A percentile compares a stretch with the other conserved stretches of the same genome.
These are phyloP conservation scores for Spencermartinsiella ligniputridi DNA, from an alignment of 1,139 yeast genomes.

Conservation along the genomic window DNA sequence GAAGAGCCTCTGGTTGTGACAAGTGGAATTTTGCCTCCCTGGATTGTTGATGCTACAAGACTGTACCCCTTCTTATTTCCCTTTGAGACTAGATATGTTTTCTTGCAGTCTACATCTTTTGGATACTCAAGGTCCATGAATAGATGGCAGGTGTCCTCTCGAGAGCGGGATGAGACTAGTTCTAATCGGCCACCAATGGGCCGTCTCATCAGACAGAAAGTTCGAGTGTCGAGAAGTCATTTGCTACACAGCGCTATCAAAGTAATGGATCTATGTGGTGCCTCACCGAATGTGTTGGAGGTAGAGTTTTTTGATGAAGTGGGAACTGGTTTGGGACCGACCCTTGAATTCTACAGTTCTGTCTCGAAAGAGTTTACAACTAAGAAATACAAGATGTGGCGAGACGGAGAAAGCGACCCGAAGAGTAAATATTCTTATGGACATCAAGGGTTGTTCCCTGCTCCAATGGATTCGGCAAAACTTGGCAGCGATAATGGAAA, in stretches of 20 bases:
- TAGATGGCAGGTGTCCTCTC: slow-evolving; percentile 54
- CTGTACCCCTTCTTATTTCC: slow-evolving; percentile 83
- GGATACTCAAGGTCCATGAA: slow-evolving; percentile 84
- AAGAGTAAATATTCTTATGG: slow-evolving; percentile 42
- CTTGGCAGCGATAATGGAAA: slow-evolving; percentile 38
- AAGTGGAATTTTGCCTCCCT: slow-evolving; percentile 79
- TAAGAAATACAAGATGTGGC: slow-evolving; percentile 64
- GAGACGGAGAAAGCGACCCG: slow-evolving; percentile 41
- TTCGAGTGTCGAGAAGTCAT: slow-evolving; percentile 67
- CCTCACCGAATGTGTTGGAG: slow-evolving; percentile 77
- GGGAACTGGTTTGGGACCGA: slow-evolving; percentile 97
- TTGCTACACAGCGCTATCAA: slow-evolving; percentile 76
- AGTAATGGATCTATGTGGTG: slow-evolving; percentile 71
- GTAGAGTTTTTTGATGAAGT: slow-evolving; percentile 87
- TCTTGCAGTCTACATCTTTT: slow-evolving; percentile 83
- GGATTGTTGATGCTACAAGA: slow-evolving; percentile 73
- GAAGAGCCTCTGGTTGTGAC: slow-evolving; percentile 90
- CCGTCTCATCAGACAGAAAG: slow-evolving; percentile 74
- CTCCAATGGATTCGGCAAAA: slow-evolving; percentile 46
- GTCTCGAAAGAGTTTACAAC: slow-evolving; percentile 72
- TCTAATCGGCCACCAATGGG: slow-evolving; percentile 52
- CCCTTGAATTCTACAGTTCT: slow-evolving; percentile 82
- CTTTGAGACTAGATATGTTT: slow-evolving; percentile 70
- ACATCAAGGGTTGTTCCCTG: slow-evolving; percentile 65
- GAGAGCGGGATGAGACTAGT: slow-evolving; percentile 16